phyloP scores from a whole-genome alignment of 306 rosid species.

The Castanea mollissima region DNA sequence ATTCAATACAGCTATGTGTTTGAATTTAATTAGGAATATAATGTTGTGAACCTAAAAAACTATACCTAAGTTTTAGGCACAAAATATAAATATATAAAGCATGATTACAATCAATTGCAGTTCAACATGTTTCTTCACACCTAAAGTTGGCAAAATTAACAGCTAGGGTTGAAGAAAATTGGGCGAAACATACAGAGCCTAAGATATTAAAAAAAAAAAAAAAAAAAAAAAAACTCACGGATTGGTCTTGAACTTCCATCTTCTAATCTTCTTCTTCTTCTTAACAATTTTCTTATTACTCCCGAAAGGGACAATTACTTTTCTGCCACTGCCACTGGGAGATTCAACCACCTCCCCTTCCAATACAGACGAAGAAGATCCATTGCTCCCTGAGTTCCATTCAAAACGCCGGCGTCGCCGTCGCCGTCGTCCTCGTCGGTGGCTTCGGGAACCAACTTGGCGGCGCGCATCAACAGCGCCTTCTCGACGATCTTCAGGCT shows the following conservation, averaged over 20 bases:
- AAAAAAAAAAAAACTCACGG: conserved; percentile 37
- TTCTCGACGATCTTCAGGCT: conserved; percentile 66
- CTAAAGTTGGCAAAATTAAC: too few species aligned
- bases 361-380: background rate
- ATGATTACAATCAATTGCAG: too few species aligned
- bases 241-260: conserved; percentile 32
- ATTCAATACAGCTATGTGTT: too few species aligned
- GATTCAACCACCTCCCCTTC: conserved; percentile 1
- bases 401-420: background rate
- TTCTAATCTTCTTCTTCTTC: conserved; percentile 12
- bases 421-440: fast-evolving
- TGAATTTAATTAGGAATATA: too few species aligned
- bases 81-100: too few species aligned
- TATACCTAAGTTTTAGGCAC: too few species aligned
- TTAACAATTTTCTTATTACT: conserved; percentile 22
- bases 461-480: conserved; percentile 47
- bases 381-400: background rate
- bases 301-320: background rate
- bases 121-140: too few species aligned
- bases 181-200: background rate
- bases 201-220: background rate
- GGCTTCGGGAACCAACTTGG: conserved; percentile 25
- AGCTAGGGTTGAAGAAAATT: background rate
- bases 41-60: too few species aligned
- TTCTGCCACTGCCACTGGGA: background rate